Percentiles rank a stretch among this genome's conserved stretches.
These are phyloP conservation scores for Dactylellina leptospora DNA, from an alignment of 2,329 filamentous ascomycete species.

Conservation along the genomic window DNA sequence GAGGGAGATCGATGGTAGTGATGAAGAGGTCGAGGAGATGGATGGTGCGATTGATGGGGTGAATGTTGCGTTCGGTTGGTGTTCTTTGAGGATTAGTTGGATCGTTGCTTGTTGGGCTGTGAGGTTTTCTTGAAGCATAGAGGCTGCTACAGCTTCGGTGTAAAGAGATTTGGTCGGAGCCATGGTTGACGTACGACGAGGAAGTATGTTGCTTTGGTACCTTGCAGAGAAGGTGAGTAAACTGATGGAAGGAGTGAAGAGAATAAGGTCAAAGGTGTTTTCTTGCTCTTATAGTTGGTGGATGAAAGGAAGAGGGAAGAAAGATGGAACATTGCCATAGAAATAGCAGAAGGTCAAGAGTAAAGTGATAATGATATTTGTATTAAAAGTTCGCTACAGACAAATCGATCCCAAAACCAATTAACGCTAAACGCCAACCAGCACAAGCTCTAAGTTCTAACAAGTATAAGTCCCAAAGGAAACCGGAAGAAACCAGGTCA, in stretches of 20 bases:
- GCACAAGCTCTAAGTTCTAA: no score
- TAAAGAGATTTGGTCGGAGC: background rate
- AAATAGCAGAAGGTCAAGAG: no score
- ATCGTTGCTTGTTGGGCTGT: constrained; percentile 7
- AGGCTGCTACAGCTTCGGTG: background rate
- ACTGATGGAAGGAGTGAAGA: background rate
- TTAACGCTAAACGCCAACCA: no score
- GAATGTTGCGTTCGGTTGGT: background rate
- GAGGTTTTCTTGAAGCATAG: background rate
- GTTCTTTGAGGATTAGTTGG: constrained; percentile 16
- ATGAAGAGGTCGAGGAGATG: background rate
- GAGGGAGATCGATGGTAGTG: background rate
- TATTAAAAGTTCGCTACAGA: no score
- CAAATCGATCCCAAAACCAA: no score
- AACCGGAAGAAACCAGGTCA: no score
- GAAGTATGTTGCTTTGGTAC: background rate
- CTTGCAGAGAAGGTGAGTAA: background rate
- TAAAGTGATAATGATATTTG: no score
- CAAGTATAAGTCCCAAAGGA: no score
- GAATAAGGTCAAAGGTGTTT: background rate
- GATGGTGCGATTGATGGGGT: background rate
- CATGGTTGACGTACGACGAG: background rate
- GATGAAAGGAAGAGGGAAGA: no score
- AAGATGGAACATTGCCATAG: no score
- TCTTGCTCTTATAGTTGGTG: no score